Conservation (phyloP, 257 asterid genomes). For the Datura wrightii region DNA sequence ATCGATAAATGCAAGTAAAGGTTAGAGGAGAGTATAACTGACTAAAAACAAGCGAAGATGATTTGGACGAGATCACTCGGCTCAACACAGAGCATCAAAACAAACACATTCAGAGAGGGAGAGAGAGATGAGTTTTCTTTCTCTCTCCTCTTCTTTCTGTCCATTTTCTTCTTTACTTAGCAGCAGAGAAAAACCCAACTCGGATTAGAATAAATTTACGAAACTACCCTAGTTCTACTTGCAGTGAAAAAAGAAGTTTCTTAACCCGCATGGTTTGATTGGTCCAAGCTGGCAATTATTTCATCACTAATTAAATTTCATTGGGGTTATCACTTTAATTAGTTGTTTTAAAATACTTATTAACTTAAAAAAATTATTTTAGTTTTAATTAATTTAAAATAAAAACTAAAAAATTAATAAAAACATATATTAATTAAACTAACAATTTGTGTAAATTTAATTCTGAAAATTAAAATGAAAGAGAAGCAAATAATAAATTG, state of each 20-base stretch:
- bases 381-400: too few relatives aligned
- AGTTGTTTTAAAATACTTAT: too few relatives aligned
- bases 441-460: too few relatives aligned
- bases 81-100: not conserved
- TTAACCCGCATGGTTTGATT: not conserved
- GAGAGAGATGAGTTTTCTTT: too few relatives aligned
- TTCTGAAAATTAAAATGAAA: too few relatives aligned
- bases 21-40: not conserved
- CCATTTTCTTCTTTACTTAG: not conserved
- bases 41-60: not conserved
- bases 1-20: constrained; percentile 2
- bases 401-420: too few relatives aligned
- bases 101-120: too few relatives aligned
- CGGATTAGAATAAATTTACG: not conserved
- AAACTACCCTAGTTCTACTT: not conserved
- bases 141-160: not conserved
- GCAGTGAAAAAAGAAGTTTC: not conserved
- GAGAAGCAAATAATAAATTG: too few relatives aligned
- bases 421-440: too few relatives aligned
- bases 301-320: not conserved
- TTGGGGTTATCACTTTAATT: too few relatives aligned
- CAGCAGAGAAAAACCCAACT: not conserved
- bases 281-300: constrained; percentile 21
- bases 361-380: too few relatives aligned
- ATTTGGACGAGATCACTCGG: not conserved